These are phyloP conservation scores for Microcyclosporella mali DNA, from an alignment of 2,329 filamentous ascomycete species.

Conservation along the genomic window DNA sequence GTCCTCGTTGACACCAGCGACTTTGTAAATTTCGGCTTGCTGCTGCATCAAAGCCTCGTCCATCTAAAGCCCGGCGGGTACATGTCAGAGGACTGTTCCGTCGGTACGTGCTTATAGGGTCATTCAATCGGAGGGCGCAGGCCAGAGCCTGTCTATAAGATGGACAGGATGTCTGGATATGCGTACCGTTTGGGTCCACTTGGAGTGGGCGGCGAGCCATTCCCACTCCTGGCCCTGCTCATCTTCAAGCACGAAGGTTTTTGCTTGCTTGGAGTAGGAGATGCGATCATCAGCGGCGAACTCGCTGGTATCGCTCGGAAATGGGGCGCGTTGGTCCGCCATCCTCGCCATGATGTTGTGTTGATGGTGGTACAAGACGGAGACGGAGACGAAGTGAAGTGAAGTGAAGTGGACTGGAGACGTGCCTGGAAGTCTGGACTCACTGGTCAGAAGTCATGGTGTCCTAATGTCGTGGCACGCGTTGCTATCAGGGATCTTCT, in stretches of 20 bases:
- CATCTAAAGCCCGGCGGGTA: conserved; percentile 37
- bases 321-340: conserved; percentile 29
- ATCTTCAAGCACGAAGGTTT: conserved; percentile 70
- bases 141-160: conserved; percentile 20
- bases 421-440: too few relatives aligned
- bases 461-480: too few relatives aligned
- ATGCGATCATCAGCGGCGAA: conserved; percentile 77
- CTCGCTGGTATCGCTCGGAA: conserved; percentile 54
- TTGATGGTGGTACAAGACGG: not conserved
- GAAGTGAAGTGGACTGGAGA: not conserved
- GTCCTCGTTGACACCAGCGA: conserved; percentile 54
- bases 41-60: conserved; percentile 56
- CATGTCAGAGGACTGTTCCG: conserved; percentile 14
- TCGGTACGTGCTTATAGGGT: conserved; percentile 16
- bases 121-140: conserved; percentile 11
- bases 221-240: conserved; percentile 81
- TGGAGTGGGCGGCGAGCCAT: conserved; percentile 63
- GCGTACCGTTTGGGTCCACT: conserved; percentile 66
- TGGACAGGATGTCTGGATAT: conserved; percentile 21
- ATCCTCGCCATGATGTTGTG: not conserved
- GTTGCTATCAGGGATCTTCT: too few relatives aligned
- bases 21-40: conserved; percentile 56
- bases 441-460: too few relatives aligned
- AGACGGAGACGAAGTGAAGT: too few relatives aligned
- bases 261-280: conserved; percentile 76